Base-by-base conservation (phyloP, 768 basidiomycete genomes). In the Panellus pusillus region DNA sequence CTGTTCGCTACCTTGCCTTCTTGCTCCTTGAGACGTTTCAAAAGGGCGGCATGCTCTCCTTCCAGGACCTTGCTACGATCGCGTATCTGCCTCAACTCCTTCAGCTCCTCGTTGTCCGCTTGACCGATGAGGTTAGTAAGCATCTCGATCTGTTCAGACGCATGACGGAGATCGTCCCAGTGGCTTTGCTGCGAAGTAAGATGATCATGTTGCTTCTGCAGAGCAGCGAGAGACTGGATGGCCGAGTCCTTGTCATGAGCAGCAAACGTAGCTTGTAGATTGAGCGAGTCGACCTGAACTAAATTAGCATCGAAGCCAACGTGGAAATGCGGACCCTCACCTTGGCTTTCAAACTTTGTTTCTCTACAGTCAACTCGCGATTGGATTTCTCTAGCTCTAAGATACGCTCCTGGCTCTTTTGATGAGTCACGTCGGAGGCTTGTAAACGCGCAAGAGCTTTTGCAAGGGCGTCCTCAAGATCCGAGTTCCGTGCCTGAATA, bases 161-260 rank as follows among this genome's bases (percentile, higher is more conserved):
- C 79, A 43, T 79, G 81, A 24, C 77, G 84, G 18, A 92, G 75
- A 40, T 84, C 81, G n/a, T 89, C 87, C 90, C 88, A 91, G 49
- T 88, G 82, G n/a, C 68, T 74, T 63, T 88, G 85, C 59, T 92
- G 87, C 20, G 79, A 71, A 1, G 74, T 43, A 15, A 89, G 71
- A 20, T 76, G 72, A 39, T 89, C 83, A 52, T 83, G 76, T 50
- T 88, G 83, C 63, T 74, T 78, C 63, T 81, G 83, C 32, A 91
- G 75, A 15, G 69, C 59, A 37, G 70, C 68, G 15, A 87, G 70
- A 19, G 80, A 74, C 47, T 82, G 78, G 4, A 72, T 60, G 0
- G 81, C 72, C 13, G 77, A 66, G 9, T 89, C 86, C 64, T 81
- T 85, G 62, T 92, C 91, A 19, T 80, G 80, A n/a, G 68, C 69